Base-by-base conservation (phyloP, 2,329 filamentous ascomycete species). In the Pseudogymnoascus sp. region DNA sequence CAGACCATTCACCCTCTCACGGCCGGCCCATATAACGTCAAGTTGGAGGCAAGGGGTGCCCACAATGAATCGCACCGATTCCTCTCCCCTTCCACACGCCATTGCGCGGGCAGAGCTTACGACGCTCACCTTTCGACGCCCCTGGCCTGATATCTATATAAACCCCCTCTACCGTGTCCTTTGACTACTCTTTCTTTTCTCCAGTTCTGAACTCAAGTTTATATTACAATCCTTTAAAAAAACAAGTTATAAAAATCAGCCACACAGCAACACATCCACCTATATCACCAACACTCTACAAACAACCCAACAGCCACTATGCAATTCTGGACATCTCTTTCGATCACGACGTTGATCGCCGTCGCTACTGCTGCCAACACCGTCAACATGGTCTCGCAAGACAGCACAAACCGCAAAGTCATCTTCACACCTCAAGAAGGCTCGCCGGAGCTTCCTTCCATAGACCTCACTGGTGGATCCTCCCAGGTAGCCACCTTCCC, bases 341-440 rank as follows among this genome's bases (percentile, higher is more conserved):
- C 79, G 68, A 71, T 77, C 65, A 69, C 70, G 64, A 68, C 68
- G 58, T 70, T 74, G 63, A 74, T 77, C 64, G 75, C 75, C 61
- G 71, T 75, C 62, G 65, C 75, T 57, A 76, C 71, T 66, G 69
- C 69, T 59, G 79, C 78, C 61, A 79, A 77, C 71, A 72, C 72
- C 34, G 72, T 86, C 67, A 82, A 79, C 65, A 84, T 86, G 74
- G 67, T 78, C 71, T 83, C 80, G 65, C 78, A 83, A 57, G 83
- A 86, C 69, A 66, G 71, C 61, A 73, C 71, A 33, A 69, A 71
- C 61, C 69, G 70, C 41, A 70, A 68, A 61, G 64, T 72, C 38
- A 26, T 63, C 65, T 71, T 71, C 67, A 69, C 69, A 21, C 33
- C 64, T 12, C 63, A 65, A 37, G 41, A 48, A 1, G 68, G 67